A percentile compares a stretch with the other conserved stretches of the same genome.
Conservation (phyloP, 441 rosid genomes). For the Monsonia emarginata region DNA sequence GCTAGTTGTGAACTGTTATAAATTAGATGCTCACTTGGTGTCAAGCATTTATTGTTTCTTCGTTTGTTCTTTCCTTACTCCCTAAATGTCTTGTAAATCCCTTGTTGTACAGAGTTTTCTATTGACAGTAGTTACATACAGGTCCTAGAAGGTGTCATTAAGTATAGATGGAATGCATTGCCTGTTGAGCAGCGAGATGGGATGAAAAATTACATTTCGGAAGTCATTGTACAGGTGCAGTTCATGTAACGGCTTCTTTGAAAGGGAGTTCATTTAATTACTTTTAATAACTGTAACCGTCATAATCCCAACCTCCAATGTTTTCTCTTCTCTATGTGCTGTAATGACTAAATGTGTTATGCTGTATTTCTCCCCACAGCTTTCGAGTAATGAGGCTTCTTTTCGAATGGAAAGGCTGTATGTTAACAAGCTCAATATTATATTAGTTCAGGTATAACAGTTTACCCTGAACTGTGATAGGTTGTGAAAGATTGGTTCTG, state of each 20-base stretch:
- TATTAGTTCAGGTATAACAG: constrained; percentile 78
- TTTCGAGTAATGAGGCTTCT: constrained; percentile 82
- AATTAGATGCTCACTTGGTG: neutral
- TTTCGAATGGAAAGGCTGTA: constrained; percentile 81
- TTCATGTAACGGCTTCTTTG: neutral
- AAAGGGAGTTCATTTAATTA: neutral
- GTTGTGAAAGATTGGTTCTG: neutral
- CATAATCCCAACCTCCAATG: too few relatives aligned
- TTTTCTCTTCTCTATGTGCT: too few relatives aligned
- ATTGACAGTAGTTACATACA: constrained; percentile 20
- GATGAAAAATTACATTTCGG: constrained; percentile 98
- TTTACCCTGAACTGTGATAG: neutral
- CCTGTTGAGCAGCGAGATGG: constrained; percentile 98
- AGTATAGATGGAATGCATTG: constrained; percentile 98
- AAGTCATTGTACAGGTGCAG: constrained; percentile 92
- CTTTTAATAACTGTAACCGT: neutral
- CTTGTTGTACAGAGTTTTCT: neutral
- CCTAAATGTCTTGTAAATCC: neutral
- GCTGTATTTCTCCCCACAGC: constrained; percentile 31
- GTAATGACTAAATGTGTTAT: neutral
- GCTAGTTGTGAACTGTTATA: too few relatives aligned
- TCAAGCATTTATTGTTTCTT: neutral
- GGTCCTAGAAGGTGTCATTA: constrained; percentile 98
- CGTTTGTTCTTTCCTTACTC: neutral
- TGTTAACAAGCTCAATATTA: constrained; percentile 88